A percentile compares a stretch with the other conserved stretches of the same genome.
Evolutionary conservation across 139 green algal species (phyloP).

Genomic region (Yamagishiella unicocca): DNA sequence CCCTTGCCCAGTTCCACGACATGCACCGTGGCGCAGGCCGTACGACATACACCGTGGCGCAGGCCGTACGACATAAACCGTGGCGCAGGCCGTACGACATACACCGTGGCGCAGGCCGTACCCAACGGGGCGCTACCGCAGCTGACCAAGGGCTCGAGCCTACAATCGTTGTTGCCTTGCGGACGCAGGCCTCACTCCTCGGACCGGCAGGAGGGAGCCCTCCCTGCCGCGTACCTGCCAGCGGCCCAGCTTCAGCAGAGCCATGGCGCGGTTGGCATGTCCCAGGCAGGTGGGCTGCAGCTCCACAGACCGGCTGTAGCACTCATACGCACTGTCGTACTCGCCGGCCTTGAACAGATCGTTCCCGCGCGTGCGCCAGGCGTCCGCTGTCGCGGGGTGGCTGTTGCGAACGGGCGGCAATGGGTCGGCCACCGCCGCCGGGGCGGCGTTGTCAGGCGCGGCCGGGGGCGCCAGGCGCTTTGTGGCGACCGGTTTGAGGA

Average conservation of each 20-base stretch:
- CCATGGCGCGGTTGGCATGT: constrained; percentile 82
- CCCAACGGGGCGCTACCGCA: too few species aligned
- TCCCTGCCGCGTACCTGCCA: constrained; percentile 43
- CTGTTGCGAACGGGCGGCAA: constrained; percentile 50
- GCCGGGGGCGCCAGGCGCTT: background rate
- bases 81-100: too few species aligned
- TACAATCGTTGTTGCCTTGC: too few species aligned
- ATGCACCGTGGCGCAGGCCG: too few species aligned
- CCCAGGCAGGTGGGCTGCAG: constrained; percentile 65
- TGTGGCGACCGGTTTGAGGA: constrained; percentile 18
- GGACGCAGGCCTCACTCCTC: too few species aligned
- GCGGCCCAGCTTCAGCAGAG: constrained; percentile 65
- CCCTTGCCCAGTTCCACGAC: too few species aligned
- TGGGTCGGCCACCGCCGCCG: background rate
- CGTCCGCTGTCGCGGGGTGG: constrained; percentile 60
- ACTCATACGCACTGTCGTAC: constrained; percentile 64
- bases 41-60: too few species aligned
- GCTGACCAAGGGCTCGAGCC: too few species aligned
- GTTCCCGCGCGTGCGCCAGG: constrained; percentile 76
- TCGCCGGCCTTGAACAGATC: constrained; percentile 76
- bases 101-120: too few species aligned
- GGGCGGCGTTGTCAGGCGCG: background rate
- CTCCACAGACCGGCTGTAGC: constrained; percentile 71
- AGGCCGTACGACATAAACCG: too few species aligned
- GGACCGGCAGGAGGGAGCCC: background rate